Percentiles rank a stretch among this genome's conserved stretches.
These are phyloP conservation scores for Colletotrichum theobromicola DNA, from an alignment of 2,329 filamentous ascomycete species.

Conservation along the genomic window DNA sequence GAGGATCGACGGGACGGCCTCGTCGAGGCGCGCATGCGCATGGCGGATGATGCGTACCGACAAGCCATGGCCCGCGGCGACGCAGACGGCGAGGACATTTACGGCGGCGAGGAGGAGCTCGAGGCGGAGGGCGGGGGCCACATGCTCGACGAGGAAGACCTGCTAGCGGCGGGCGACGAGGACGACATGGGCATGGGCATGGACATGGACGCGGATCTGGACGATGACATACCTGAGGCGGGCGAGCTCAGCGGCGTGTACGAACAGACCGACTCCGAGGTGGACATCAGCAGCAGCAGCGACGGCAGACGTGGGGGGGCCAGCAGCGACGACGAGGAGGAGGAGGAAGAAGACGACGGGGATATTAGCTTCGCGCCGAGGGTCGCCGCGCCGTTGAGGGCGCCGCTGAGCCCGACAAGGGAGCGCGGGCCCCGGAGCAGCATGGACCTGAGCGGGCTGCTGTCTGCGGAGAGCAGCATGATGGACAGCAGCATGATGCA, in stretches of 20 bases:
- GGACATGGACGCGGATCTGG: slow-evolving; percentile 72
- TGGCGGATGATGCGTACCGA: slow-evolving; percentile 67
- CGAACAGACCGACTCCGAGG: slow-evolving; percentile 81
- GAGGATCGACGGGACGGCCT: slow-evolving; percentile 53
- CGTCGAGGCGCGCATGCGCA: slow-evolving; percentile 52
- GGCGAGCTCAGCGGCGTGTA: slow-evolving; percentile 62
- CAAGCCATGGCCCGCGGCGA: slow-evolving; percentile 60
- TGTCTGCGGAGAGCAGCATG: slow-evolving; percentile 63
- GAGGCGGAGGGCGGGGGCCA: slow-evolving; percentile 62
- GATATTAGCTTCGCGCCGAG: slow-evolving; percentile 46
- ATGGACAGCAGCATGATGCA: slow-evolving; percentile 50
- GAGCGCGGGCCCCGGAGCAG: slow-evolving; percentile 43
- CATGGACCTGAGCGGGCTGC: slow-evolving; percentile 61
- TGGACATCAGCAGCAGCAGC: slow-evolving; percentile 55
- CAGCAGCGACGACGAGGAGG: slow-evolving; percentile 24
- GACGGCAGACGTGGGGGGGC: slow-evolving; percentile 4
- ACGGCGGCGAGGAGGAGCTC: slow-evolving; percentile 57
- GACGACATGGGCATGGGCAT: slow-evolving; percentile 42
- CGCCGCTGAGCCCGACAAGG: slow-evolving; percentile 43
- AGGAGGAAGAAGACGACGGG: slow-evolving; percentile 26
- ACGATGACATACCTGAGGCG: slow-evolving; percentile 73
- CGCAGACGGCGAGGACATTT: slow-evolving; percentile 52
- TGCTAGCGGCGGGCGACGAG: slow-evolving; percentile 36
- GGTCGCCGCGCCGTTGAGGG: slow-evolving; percentile 32
- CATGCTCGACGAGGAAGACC: slow-evolving; percentile 68